Conservation (phyloP, 768 basidiomycete genomes). For the Lentinula boryana region DNA sequence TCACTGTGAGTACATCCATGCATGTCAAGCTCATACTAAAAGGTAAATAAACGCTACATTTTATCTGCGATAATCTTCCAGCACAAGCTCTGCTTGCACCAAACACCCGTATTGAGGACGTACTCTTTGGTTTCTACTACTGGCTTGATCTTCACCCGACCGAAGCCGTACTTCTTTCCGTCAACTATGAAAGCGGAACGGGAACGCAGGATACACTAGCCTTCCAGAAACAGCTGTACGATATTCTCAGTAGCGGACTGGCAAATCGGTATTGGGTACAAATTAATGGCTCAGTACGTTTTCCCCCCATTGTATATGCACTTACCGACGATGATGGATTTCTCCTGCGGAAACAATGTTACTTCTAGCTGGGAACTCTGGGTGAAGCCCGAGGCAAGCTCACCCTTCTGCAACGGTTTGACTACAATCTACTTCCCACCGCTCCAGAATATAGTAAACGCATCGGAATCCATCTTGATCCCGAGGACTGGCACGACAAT, state of each 20-base stretch:
- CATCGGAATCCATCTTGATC: conserved; percentile 39
- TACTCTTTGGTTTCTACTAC: conserved; percentile 43
- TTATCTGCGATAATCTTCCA: conserved; percentile 7
- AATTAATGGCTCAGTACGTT: conserved; percentile 31
- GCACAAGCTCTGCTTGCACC: conserved; percentile 36
- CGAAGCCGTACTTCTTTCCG: conserved; percentile 43
- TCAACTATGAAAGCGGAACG: conserved; percentile 43
- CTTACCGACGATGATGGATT: background rate
- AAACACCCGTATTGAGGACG: conserved; percentile 41
- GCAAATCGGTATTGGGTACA: conserved; percentile 44
- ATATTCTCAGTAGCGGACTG: conserved; percentile 29
- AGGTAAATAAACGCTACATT: background rate
- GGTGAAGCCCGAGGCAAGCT: conserved; percentile 48
- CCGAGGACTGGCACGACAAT: conserved; percentile 43
- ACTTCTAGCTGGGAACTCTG: conserved; percentile 36
- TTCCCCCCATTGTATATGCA: background rate
- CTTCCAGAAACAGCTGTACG: conserved; percentile 35
- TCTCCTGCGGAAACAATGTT: too few relatives aligned
- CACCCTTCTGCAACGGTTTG: conserved; percentile 43
- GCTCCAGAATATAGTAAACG: conserved; percentile 25
- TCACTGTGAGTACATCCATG: conserved; percentile 27
- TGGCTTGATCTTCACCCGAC: conserved; percentile 48
- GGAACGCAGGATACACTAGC: conserved; percentile 37
- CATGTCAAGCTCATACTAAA: too few relatives aligned
- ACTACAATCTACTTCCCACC: conserved; percentile 32